Evolutionary conservation across 441 rosid genomes (phyloP), one percentile per base, ranked within the genome.

Genomic region (Gossypium gossypioides): DNA sequence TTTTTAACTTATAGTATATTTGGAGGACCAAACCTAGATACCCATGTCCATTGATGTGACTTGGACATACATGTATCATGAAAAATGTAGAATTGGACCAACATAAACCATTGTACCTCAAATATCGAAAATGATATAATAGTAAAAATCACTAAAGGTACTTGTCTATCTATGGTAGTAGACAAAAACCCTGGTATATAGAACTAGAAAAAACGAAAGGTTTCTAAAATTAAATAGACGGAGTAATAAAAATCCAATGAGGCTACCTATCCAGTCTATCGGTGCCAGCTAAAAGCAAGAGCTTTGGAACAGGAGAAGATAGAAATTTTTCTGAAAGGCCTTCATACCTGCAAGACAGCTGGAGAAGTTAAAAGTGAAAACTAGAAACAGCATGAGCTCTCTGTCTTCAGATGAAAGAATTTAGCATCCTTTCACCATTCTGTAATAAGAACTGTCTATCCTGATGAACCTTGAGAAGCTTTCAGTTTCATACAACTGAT

Each of bases 251-350:
- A 8, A 58, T 44, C 54, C 19, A 77, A 68, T 12, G 55, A 60
- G 6, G 34, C 72, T 51, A 94, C 97, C 86, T 90, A 88, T 94
- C 99, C 80, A 94, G 81, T 76, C 97, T 87, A 73, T 94, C 97
- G 1, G 99, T 82, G 76, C 99, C 96, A 0, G 99, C 99, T 81
- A 94, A 81, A 67, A 94, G 89, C 73, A 94, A 79, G 76, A 92
- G 81, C 81, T 94, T 94, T 51, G 97, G 97, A 79, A 87, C 91
- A 15, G 99, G 91, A 82, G 85, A 80, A 15, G 94, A 88, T 66
- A 94, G 78, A 82, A 91, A 92, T 71, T 83, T 92, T 59, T 94
- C 99, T 27, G 97, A 92, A 64, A 94, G 97, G 77, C 97, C 96
- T 32, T 92, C 99, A 57, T 94, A 94, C 97, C 99, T 94, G 86